Percentiles rank a stretch among this genome's conserved stretches.
phyloP scores from a whole-genome alignment of 805 yeast genomes.

The Candida morakotiae region DNA sequence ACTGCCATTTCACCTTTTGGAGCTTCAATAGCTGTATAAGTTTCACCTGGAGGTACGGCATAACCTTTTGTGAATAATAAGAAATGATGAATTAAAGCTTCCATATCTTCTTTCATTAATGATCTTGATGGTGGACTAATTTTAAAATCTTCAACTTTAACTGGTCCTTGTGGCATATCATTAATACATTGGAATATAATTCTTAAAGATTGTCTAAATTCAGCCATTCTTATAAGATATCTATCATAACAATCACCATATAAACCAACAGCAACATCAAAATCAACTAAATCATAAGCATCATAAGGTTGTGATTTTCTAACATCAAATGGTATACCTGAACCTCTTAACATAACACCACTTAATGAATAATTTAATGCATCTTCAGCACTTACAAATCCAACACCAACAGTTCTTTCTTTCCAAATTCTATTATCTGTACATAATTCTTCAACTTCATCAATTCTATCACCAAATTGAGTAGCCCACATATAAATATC shows the following conservation, averaged over 20 bases:
- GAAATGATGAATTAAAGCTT: constrained; percentile 86
- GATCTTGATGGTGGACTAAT: constrained; percentile 78
- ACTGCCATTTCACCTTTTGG: constrained; percentile 97
- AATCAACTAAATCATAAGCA: constrained; percentile 82
- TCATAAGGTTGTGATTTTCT: constrained; percentile 87
- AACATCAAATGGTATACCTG: constrained; percentile 83
- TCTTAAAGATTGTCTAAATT: constrained; percentile 86
- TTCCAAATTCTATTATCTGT: constrained; percentile 93
- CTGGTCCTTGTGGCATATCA: constrained; percentile 90
- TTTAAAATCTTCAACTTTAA: constrained; percentile 86
- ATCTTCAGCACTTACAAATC: constrained; percentile 80
- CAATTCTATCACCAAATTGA: constrained; percentile 89
- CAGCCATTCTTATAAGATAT: constrained; percentile 84
- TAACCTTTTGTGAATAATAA: constrained; percentile 83
- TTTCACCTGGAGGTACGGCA: constrained; percentile 86
- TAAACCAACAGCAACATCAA: constrained; percentile 80
- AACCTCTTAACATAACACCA: constrained; percentile 89
- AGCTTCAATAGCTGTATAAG: constrained; percentile 88
- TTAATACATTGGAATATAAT: constrained; percentile 87
- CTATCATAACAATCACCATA: constrained; percentile 93
- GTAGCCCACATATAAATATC: constrained; percentile 96
- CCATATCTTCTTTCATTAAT: constrained; percentile 89
- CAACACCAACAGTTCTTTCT: constrained; percentile 78
- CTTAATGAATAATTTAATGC: constrained; percentile 76
- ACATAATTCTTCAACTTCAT: constrained; percentile 83